A percentile compares a stretch with the other conserved stretches of the same genome.
Evolutionary conservation across 768 basidiomycete genomes (phyloP).

Genomic region (Russula virescens): DNA sequence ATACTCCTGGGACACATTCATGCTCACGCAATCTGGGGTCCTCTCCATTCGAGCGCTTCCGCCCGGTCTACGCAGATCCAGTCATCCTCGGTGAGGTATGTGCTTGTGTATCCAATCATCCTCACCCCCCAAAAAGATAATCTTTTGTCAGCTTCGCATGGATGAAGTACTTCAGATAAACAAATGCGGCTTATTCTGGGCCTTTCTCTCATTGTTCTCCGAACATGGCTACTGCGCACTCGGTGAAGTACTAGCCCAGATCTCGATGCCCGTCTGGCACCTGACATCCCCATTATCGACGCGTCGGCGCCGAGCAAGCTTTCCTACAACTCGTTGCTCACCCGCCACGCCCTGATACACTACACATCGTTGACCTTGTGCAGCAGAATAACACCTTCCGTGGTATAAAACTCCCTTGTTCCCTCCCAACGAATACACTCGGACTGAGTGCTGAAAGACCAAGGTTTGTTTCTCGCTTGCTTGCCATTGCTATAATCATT

Average conservation of each 20-base stretch:
- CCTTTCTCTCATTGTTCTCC: constrained; percentile 46
- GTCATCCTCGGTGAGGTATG: no score
- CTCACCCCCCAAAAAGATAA: no score
- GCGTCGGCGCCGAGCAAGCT: constrained; percentile 32
- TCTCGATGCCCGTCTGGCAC: constrained; percentile 38
- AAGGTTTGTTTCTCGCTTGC: constrained; percentile 42
- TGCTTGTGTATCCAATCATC: no score
- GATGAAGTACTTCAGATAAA: constrained; percentile 35
- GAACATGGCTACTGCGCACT: constrained; percentile 38
- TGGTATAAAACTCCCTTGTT: constrained; percentile 17
- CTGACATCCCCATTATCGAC: constrained; percentile 59
- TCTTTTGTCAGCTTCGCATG: not conserved
- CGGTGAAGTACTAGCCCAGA: constrained; percentile 38
- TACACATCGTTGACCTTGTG: constrained; percentile 54
- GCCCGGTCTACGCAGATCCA: constrained; percentile 49
- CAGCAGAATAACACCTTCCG: constrained; percentile 45
- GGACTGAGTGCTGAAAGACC: not conserved
- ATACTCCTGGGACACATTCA: constrained; percentile 26
- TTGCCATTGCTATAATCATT: constrained; percentile 40
- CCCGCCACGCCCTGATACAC: constrained; percentile 47
- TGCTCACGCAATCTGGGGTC: constrained; percentile 38
- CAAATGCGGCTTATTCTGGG: constrained; percentile 43
- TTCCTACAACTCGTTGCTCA: constrained; percentile 43
- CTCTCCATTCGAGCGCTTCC: constrained; percentile 45
- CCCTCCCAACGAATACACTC: constrained; percentile 8